Evolutionary conservation across 441 rosid genomes (phyloP).

Genomic region (Erodium texanum): DNA sequence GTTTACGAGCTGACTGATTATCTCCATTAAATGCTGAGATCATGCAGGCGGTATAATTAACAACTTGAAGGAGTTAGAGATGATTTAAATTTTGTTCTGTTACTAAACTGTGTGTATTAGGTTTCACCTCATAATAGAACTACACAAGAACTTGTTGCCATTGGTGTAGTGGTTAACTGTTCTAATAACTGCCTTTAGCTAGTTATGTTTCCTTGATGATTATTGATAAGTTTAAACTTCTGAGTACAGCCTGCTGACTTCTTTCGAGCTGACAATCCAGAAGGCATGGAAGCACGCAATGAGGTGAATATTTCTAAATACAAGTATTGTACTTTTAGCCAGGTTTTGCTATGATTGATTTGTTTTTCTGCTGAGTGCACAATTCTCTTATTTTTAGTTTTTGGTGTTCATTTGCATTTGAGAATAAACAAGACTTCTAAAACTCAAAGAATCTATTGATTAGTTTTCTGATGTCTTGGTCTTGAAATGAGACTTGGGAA

Average conservation of each 20-base stretch:
- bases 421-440: not conserved
- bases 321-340: slow-evolving; percentile 11
- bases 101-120: not conserved
- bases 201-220: slow-evolving; percentile 14
- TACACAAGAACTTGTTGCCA: not conserved
- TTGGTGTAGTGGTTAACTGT: not conserved
- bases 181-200: not conserved
- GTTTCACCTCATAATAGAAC: not conserved
- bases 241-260: slow-evolving; percentile 85
- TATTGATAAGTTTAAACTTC: slow-evolving; percentile 21
- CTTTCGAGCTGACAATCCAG: slow-evolving; percentile 93
- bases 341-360: not conserved
- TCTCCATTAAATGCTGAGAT: not conserved
- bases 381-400: slow-evolving; percentile 1
- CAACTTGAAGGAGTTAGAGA: not conserved
- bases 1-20: not conserved
- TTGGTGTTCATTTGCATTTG: not conserved
- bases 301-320: slow-evolving; percentile 48
- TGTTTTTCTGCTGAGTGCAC: slow-evolving; percentile 12
- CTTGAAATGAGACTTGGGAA: not conserved
- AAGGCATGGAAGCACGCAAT: slow-evolving; percentile 95
- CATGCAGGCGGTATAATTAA: not conserved
- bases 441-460: slow-evolving; percentile 1
- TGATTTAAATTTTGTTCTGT: not conserved
- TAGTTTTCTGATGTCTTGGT: not conserved